These are phyloP conservation scores for Stereum hirsutum DNA, from an alignment of 1,284 basidiomycete genomes.

Conservation along the genomic window DNA sequence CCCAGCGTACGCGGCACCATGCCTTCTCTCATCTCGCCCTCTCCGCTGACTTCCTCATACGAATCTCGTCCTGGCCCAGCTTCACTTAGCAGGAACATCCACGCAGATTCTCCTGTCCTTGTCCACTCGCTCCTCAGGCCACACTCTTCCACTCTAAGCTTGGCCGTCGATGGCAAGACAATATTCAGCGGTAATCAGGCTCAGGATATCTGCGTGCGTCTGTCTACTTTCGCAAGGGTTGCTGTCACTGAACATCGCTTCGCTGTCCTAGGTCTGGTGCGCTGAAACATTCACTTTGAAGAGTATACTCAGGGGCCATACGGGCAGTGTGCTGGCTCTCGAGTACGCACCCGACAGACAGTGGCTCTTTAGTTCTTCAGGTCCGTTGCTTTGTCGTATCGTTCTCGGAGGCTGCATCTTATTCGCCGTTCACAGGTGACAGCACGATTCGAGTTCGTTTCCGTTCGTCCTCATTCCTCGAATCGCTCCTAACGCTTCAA, in stretches of 20 bases:
- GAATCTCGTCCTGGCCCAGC: slow-evolving; percentile 28
- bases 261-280: slow-evolving; percentile 73
- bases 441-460: slow-evolving; percentile 70
- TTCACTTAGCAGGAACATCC: slow-evolving; percentile 46
- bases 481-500: slow-evolving; percentile 3
- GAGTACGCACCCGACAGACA: slow-evolving; percentile 67
- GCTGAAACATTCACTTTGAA: slow-evolving; percentile 60
- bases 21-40: slow-evolving; percentile 2
- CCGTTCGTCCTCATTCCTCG: background rate
- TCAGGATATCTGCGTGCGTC: slow-evolving; percentile 60
- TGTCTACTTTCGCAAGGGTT: slow-evolving; percentile 2
- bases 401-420: slow-evolving; percentile 1
- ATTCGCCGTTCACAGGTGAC: slow-evolving; percentile 46
- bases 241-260: slow-evolving; percentile 1
- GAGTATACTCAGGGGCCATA: slow-evolving; percentile 77
- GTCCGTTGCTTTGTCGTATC: slow-evolving; percentile 25
- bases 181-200: slow-evolving; percentile 85
- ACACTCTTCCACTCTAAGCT: slow-evolving; percentile 63
- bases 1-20: slow-evolving; percentile 1
- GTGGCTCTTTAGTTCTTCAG: slow-evolving; percentile 84
- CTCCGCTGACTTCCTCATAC: background rate
- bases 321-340: slow-evolving; percentile 78
- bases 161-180: slow-evolving; percentile 63
- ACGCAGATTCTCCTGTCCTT: slow-evolving; percentile 34
- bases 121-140: slow-evolving; percentile 64